Evolutionary conservation across 352 stramenopile genomes (phyloP), one percentile per base, ranked within the genome.

Genomic region (Plasmopara muralis): DNA sequence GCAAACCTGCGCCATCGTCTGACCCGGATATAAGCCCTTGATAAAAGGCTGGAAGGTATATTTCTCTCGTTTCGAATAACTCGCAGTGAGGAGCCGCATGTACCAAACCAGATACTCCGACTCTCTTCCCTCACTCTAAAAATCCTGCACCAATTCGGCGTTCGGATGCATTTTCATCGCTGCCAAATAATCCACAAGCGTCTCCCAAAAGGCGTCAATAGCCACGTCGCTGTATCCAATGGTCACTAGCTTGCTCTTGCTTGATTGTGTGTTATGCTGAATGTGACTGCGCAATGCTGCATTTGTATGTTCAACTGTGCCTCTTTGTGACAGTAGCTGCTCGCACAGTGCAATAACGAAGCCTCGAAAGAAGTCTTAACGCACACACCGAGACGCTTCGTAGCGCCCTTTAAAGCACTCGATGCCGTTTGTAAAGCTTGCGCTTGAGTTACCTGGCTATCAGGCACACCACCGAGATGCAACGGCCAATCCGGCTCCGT

Each of bases 181-280:
- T 2, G 74, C 81, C 47, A 91, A 66, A 47, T 91, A 91, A 45
- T 97, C 88, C 15, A 96, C 77, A 51, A 97, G 84, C 20, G 83
- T 95, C 46, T 97, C 93, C 70, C 92, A 89, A 76, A 97, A 97
- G 48, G 85, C 79, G 64, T 97, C 90, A 65, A 98, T 92, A 8
- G 89, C 84, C 18, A 93, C 78, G 62, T 95, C 83, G 38, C 89
- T 90, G 68, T 97, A 98, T 42, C 90, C 90, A 31, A 94, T 66
- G 1, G 74, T 66, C 34, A 95, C 49, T 20, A 96, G 67, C 44
- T 87, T 72, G 18, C 47, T 60, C 57, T 91, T 91, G 48, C 76
- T 88, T 25, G 64, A 47, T 37, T 77, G 77, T 52, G 89, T 87
- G 54, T 58, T 84, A 16, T 77, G 56, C 47, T 83, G 72, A 13